Conservation (phyloP, 2,329 filamentous ascomycete species). For the Stenocarpella maydis region DNA sequence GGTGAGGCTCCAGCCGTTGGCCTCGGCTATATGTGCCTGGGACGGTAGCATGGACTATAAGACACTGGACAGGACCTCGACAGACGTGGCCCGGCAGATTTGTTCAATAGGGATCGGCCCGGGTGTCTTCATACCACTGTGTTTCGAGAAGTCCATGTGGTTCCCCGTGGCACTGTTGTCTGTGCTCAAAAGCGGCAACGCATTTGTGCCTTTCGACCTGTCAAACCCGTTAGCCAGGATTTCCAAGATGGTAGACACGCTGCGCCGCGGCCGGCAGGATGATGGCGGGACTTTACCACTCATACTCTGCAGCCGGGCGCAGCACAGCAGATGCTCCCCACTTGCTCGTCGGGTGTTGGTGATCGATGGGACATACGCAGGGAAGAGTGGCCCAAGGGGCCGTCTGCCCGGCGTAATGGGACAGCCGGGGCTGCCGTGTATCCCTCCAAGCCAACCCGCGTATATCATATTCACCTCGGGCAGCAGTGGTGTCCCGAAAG, state of each 20-base stretch:
- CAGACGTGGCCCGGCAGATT: background rate
- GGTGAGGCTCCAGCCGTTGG: background rate
- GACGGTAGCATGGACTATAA: background rate
- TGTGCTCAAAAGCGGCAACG: slow-evolving; percentile 31
- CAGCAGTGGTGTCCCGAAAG: slow-evolving; percentile 62
- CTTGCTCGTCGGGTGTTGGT: background rate
- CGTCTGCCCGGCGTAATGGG: background rate
- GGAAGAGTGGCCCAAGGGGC: background rate
- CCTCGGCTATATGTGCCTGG: background rate
- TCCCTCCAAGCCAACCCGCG: background rate
- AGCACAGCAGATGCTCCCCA: background rate
- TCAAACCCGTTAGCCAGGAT: slow-evolving; percentile 39
- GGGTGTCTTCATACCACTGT: slow-evolving; percentile 6
- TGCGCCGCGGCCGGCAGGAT: background rate
- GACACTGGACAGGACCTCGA: background rate
- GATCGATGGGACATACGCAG: background rate
- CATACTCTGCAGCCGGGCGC: background rate
- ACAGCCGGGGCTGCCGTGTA: background rate
- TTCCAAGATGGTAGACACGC: background rate
- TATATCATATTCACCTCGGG: slow-evolving; percentile 62
- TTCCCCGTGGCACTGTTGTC: slow-evolving; percentile 32
- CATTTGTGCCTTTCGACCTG: slow-evolving; percentile 42
- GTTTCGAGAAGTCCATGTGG: slow-evolving; percentile 35
- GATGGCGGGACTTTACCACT: background rate
- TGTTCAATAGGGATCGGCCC: slow-evolving; percentile 1